Percentiles rank a stretch among this genome's conserved stretches.
Evolutionary conservation across 176 grass and related monocot genomes (phyloP).

Genomic region (Chrysopogon serrulatus): DNA sequence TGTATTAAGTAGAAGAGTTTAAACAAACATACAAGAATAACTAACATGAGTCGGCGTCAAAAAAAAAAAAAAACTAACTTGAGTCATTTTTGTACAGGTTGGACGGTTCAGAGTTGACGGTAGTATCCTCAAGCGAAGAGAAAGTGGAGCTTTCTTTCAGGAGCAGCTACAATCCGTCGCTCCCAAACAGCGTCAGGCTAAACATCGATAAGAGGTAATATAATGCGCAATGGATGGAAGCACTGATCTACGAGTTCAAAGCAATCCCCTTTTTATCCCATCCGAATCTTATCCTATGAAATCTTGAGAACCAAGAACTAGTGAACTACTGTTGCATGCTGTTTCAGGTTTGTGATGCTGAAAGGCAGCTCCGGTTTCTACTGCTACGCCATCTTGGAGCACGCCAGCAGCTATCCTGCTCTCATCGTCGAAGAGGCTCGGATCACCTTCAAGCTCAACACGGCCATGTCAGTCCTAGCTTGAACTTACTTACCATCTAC

Average conservation of each 20-base stretch:
- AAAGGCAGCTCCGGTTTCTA: constrained; percentile 68
- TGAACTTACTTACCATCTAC: background rate
- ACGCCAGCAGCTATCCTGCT: constrained; percentile 21
- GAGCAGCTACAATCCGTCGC: constrained; percentile 46
- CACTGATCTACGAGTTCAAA: too few species aligned
- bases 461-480: constrained; percentile 11
- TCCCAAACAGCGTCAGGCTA: constrained; percentile 7
- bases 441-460: constrained; percentile 46
- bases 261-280: background rate
- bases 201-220: constrained; percentile 72
- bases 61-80: too few species aligned
- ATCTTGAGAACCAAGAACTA: background rate
- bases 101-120: constrained; percentile 35
- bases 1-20: too few species aligned
- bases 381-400: constrained; percentile 65
- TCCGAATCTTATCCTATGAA: background rate
- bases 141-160: constrained; percentile 74
- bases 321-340: background rate
- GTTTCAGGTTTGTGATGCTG: constrained; percentile 53
- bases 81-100: constrained; percentile 30
- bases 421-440: constrained; percentile 28
- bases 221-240: too few species aligned
- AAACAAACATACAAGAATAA: too few species aligned
- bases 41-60: too few species aligned
- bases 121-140: constrained; percentile 28